Evolutionary conservation across 176 grass and related monocot species (phyloP), one percentile per base, ranked within the genome.

Genomic region (Triticum monococcum): DNA sequence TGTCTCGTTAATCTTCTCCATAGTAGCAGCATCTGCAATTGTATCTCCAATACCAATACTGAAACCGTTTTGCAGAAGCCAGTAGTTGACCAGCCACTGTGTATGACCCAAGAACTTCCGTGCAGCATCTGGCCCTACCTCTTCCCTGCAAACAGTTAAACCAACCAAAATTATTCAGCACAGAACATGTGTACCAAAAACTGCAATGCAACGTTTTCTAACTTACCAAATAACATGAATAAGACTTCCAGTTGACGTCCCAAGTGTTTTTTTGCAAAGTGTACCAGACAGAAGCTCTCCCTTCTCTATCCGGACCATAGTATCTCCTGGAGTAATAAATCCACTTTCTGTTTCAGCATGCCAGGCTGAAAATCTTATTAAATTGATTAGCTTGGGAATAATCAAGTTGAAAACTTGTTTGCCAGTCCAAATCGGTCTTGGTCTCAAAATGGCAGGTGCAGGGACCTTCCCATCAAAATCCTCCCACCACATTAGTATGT

Each of bases 381-480:
- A 86, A 74, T 98, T 98, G 86, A 98, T 98, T 89, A 89, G 96
- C 82, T 98, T 98, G 11, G 96, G 96, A 28, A 98, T 98, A 86
- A 98, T 98, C 80, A 98, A 89, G 89, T 98, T 98, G 78, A 98
- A 98, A 79, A 98, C 93, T 89, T 98, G 96, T 50, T 98, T 98
- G 66, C 96, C 96, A 33, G 96, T 98, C 96, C 96, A 98, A 38
- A 98, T 81, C 78, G 96, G 96, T 86, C 93, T 93, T 48, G 96
- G 96, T 83, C 95, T 98, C 74, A 94, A 76, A 79, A 98, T 95
- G 69, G 96, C 86, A 62, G 96, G 96, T 60, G 96, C 96, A 86
- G 96, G 96, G 61, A 98, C 59, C 90, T 98, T 98, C 79, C 96
- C 96, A 79, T 98, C 96, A 12, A 98, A 98, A 56, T 98, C 96